Conservation (phyloP, 129 eudicot species). For the Flaveria bidentis region DNA sequence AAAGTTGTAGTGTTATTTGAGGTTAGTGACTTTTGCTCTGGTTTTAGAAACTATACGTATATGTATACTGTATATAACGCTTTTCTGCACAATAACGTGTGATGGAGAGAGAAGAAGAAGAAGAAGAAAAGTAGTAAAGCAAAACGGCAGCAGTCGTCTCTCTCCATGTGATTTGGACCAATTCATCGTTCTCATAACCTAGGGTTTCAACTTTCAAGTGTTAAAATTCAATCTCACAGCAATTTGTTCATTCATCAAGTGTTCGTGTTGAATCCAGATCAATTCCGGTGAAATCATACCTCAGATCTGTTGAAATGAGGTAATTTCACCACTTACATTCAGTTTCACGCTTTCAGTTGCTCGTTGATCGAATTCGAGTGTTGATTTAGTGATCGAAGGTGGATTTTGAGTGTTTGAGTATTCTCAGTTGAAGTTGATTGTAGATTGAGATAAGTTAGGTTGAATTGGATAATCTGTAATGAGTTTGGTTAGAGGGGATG, state of each 20-base stretch:
- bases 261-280: slow-evolving; percentile 22
- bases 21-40: background rate
- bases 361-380: background rate
- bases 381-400: slow-evolving; percentile 14
- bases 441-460: slow-evolving; percentile 15
- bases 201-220: slow-evolving; percentile 48
- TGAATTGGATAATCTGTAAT: slow-evolving; percentile 9
- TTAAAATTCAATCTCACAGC: too few relatives aligned
- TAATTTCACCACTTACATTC: slow-evolving; percentile 24
- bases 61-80: slow-evolving; percentile 19
- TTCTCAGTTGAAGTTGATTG: slow-evolving; percentile 6
- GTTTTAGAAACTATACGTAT: slow-evolving; percentile 3
- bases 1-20: background rate
- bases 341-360: background rate
- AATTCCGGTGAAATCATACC: background rate
- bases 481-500: slow-evolving; percentile 29
- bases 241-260: background rate
- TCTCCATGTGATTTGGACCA: slow-evolving; percentile 50
- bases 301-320: slow-evolving; percentile 44
- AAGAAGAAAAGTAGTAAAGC: slow-evolving; percentile 25
- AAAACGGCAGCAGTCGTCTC: slow-evolving; percentile 38
- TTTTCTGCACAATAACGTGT: slow-evolving; percentile 38
- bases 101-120: slow-evolving; percentile 35
- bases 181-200: slow-evolving; percentile 20
- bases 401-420: slow-evolving; percentile 2